Conservation (phyloP, 441 rosid genomes). For the Erodium trifolium region DNA sequence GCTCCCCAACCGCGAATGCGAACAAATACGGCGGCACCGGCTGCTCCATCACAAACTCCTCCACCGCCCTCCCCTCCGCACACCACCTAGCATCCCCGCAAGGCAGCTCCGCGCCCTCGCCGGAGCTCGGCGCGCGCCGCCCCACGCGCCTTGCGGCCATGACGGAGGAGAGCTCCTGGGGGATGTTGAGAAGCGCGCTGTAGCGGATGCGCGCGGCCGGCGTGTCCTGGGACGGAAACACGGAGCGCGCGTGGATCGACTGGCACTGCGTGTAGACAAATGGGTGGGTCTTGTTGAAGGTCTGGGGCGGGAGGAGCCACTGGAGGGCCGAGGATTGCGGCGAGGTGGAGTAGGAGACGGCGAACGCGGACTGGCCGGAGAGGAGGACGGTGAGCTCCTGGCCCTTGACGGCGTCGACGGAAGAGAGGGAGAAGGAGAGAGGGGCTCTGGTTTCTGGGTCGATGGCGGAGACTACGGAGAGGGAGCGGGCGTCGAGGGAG, state of each 20-base stretch:
- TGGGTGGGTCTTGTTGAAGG: slow-evolving; percentile 54
- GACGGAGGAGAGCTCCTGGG: slow-evolving; percentile 57
- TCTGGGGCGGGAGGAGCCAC: slow-evolving; percentile 74
- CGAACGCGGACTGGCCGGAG: slow-evolving; percentile 7
- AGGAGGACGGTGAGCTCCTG: slow-evolving; percentile 30
- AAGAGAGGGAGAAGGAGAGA: slow-evolving; percentile 41
- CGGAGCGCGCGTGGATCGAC: slow-evolving; percentile 71
- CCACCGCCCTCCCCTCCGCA: slow-evolving; percentile 61
- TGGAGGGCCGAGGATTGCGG: slow-evolving; percentile 80
- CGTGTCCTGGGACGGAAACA: slow-evolving; percentile 85
- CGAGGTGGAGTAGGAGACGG: slow-evolving; percentile 48
- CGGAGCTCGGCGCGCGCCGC: slow-evolving; percentile 41
- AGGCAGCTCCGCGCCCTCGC: slow-evolving; percentile 28
- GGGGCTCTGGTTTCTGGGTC: slow-evolving; percentile 37
- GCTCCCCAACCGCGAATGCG: slow-evolving; percentile 78
- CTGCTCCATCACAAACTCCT: slow-evolving; percentile 80
- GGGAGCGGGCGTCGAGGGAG: slow-evolving; percentile 67
- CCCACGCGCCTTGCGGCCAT: slow-evolving; percentile 68
- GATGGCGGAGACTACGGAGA: slow-evolving; percentile 34
- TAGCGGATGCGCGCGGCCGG: slow-evolving; percentile 70
- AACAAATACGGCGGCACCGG: slow-evolving; percentile 80
- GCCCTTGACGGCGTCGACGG: slow-evolving; percentile 51
- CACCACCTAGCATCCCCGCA: slow-evolving; percentile 39
- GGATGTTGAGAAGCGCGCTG: slow-evolving; percentile 54
- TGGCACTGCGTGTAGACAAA: slow-evolving; percentile 87